Percentiles rank a stretch among this genome's conserved stretches.
Evolutionary conservation across 1,284 basidiomycete genomes (phyloP).

Genomic region (Rhodofomes roseus): DNA sequence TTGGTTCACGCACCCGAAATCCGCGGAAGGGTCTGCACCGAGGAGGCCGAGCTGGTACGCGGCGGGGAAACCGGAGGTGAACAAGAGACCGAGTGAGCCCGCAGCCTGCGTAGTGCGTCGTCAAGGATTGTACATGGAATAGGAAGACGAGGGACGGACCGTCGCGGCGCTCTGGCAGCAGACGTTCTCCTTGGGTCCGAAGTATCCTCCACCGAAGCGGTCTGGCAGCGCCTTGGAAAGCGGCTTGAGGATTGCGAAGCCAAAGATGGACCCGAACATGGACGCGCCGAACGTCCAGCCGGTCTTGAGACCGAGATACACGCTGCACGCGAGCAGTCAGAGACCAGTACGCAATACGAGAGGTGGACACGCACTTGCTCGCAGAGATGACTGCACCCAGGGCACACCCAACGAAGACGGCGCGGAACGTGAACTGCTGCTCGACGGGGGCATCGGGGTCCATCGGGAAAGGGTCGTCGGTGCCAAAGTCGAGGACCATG

Average conservation of each 20-base stretch:
- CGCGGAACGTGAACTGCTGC: slow-evolving; percentile 20
- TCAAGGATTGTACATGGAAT: not conserved
- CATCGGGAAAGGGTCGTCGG: slow-evolving; percentile 17
- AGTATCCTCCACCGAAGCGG: slow-evolving; percentile 10
- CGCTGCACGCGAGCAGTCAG: not conserved
- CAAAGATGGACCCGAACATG: slow-evolving; percentile 4
- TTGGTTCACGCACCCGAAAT: slow-evolving; percentile 4
- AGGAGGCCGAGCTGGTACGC: slow-evolving; percentile 12
- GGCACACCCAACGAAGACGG: slow-evolving; percentile 8
- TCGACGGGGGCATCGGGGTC: slow-evolving; percentile 16
- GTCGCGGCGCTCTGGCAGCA: slow-evolving; percentile 12
- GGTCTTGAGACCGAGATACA: slow-evolving; percentile 7
- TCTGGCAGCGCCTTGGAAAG: slow-evolving; percentile 10
- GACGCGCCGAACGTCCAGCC: slow-evolving; percentile 16
- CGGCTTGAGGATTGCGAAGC: slow-evolving; percentile 4
- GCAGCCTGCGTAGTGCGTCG: not conserved
- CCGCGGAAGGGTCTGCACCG: slow-evolving; percentile 4
- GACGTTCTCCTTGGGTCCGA: slow-evolving; percentile 13
- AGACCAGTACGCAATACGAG: not conserved
- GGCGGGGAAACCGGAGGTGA: slow-evolving; percentile 10
- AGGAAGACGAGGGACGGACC: not conserved
- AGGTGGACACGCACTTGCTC: slow-evolving; percentile 15
- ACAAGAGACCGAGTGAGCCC: slow-evolving; percentile 9
- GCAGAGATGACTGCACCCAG: slow-evolving; percentile 16
- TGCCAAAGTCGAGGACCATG: slow-evolving; percentile 11